These are phyloP conservation scores for Candida sphagnicola DNA, from an alignment of 805 yeast species.

Conservation along the genomic window DNA sequence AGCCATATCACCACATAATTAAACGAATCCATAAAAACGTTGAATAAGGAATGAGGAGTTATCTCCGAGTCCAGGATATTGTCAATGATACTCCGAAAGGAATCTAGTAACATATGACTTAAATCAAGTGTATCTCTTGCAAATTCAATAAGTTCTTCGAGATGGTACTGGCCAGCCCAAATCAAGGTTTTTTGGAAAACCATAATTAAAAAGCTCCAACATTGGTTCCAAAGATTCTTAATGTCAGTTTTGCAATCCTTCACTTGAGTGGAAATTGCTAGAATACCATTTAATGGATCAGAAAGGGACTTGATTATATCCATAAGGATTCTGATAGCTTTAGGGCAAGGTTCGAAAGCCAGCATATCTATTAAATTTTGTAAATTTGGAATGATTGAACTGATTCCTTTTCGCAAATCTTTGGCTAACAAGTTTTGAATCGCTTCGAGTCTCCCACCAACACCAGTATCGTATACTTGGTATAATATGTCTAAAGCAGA, in stretches of 20 bases:
- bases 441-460: conserved; percentile 71
- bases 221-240: conserved; percentile 54
- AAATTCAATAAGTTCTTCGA: conserved; percentile 64
- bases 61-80: conserved; percentile 9
- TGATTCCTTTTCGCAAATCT: conserved; percentile 43
- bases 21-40: conserved; percentile 58
- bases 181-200: conserved; percentile 61
- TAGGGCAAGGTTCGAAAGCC: conserved; percentile 69
- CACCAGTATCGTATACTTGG: conserved; percentile 64
- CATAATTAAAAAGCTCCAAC: conserved; percentile 72
- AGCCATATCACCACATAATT: conserved; percentile 74
- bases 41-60: conserved; percentile 31
- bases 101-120: conserved; percentile 62
- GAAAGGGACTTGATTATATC: conserved; percentile 63
- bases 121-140: conserved; percentile 84
- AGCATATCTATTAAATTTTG: conserved; percentile 41
- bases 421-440: conserved; percentile 48
- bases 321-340: conserved; percentile 68
- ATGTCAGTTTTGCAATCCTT: conserved; percentile 12
- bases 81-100: conserved; percentile 46
- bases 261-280: conserved; percentile 15
- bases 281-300: conserved; percentile 63
- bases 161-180: conserved; percentile 70
- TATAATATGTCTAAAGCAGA: conserved; percentile 67
- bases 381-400: conserved; percentile 46